Evolutionary conservation across 306 rosid genomes (phyloP).

Genomic region (Malus sylvestris): DNA sequence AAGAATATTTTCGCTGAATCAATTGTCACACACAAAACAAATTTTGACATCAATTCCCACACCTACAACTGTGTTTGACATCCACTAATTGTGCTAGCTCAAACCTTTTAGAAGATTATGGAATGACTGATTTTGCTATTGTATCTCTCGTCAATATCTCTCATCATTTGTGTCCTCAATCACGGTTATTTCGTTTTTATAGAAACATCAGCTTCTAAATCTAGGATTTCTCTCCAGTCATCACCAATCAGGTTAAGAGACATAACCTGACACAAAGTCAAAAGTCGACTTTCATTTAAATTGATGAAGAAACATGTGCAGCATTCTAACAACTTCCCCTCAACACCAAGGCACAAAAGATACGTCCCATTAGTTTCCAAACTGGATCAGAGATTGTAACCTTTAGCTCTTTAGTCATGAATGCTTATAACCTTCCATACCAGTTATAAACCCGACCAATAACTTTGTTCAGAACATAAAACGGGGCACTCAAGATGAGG

Average conservation of each 20-base stretch:
- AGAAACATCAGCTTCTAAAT: not conserved
- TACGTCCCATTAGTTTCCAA: not conserved
- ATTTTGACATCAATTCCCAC: not conserved
- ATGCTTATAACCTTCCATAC: not conserved
- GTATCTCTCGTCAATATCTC: not conserved
- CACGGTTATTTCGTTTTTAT: not conserved
- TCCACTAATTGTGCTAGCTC: not conserved
- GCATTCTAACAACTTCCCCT: not conserved
- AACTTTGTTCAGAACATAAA: not conserved
- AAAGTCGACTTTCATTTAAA: not conserved
- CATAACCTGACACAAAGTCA: not conserved
- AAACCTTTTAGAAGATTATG: not conserved
- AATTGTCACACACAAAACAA: not conserved
- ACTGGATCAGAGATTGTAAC: not conserved
- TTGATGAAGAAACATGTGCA: not conserved
- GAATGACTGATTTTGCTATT: not conserved
- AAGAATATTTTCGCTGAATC: not conserved
- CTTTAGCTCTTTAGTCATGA: not conserved
- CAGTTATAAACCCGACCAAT: not conserved
- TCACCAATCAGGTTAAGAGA: not conserved
- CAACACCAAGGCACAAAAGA: not conserved
- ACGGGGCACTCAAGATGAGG: not conserved
- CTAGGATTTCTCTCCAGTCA: not conserved
- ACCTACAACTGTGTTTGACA: not conserved
- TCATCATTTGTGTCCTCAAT: not conserved